Percentiles rank a stretch among this genome's conserved stretches.
These are phyloP conservation scores for Lactarius hatsudake DNA, from an alignment of 768 basidiomycete genomes.

Conservation along the genomic window DNA sequence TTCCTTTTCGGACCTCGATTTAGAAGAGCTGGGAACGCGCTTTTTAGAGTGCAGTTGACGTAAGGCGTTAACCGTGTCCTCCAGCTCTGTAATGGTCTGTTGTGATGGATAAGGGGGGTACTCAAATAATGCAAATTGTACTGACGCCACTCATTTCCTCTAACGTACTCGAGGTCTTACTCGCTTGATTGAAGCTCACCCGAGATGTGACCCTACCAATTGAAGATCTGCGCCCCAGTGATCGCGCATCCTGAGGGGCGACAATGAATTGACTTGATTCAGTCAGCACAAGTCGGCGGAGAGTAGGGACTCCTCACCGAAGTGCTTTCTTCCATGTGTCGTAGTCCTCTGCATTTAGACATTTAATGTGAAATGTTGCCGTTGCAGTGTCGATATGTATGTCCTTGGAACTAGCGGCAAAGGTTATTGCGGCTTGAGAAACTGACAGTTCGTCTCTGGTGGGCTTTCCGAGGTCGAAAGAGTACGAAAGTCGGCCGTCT, in stretches of 20 bases:
- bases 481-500: constrained; percentile 70
- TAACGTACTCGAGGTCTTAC: constrained; percentile 48
- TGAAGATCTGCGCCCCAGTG: constrained; percentile 37
- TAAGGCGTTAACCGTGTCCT: constrained; percentile 49
- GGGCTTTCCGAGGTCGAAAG: constrained; percentile 69
- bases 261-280: constrained; percentile 59
- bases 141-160: constrained; percentile 68
- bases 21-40: constrained; percentile 32
- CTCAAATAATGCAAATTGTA: constrained; percentile 21
- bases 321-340: constrained; percentile 71
- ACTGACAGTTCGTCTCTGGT: constrained; percentile 63
- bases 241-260: constrained; percentile 38
- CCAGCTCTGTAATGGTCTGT: constrained; percentile 60
- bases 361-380: constrained; percentile 82
- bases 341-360: constrained; percentile 68
- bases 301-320: constrained; percentile 44
- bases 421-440: constrained; percentile 74
- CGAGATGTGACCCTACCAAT: constrained; percentile 38
- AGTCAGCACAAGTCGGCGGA: constrained; percentile 1
- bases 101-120: constrained; percentile 8
- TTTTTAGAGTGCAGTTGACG: constrained; percentile 40
- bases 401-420: constrained; percentile 67
- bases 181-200: constrained; percentile 42
- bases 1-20: constrained; percentile 45
- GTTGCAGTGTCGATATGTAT: constrained; percentile 76